phyloP scores from a whole-genome alignment of 108 stramenopile species.

The Conticribra weissflogii region DNA sequence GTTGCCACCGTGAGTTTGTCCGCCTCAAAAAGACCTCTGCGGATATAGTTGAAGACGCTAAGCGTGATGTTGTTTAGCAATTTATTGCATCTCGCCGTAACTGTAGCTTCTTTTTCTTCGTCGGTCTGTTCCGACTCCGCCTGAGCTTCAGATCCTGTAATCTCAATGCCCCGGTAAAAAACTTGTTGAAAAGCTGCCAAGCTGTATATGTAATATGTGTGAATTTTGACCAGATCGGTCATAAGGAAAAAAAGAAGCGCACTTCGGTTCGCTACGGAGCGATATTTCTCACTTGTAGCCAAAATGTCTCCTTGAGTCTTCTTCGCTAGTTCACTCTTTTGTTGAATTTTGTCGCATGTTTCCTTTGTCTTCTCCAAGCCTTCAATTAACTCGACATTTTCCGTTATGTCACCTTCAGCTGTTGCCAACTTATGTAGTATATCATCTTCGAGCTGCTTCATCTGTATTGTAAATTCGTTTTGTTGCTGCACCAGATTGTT shows the following conservation, averaged over 20 bases:
- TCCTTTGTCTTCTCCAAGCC: conserved; percentile 79
- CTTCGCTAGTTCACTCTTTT: conserved; percentile 56
- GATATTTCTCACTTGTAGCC: conserved; percentile 73
- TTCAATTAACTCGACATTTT: conserved; percentile 78
- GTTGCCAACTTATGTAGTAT: conserved; percentile 76
- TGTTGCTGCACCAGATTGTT: conserved; percentile 73
- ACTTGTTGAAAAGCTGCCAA: conserved; percentile 81
- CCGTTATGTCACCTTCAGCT: conserved; percentile 78
- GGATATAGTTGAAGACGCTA: conserved; percentile 74
- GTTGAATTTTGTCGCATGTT: conserved; percentile 71
- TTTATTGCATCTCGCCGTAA: conserved; percentile 55
- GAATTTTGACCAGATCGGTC: conserved; percentile 81
- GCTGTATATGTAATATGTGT: conserved; percentile 86
- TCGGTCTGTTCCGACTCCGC: conserved; percentile 22
- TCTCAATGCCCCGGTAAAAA: conserved; percentile 79
- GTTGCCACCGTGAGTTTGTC: conserved; percentile 84
- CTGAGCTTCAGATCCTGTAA: background rate
- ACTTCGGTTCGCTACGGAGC: conserved; percentile 75
- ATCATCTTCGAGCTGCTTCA: conserved; percentile 86
- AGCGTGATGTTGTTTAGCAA: conserved; percentile 68
- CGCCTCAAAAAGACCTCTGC: conserved; percentile 74
- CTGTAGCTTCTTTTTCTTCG: conserved; percentile 50
- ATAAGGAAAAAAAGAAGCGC: conserved; percentile 83
- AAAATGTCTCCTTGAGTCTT: conserved; percentile 63
- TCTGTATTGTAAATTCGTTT: conserved; percentile 84